phyloP scores from a whole-genome alignment of 345 rosid genomes.

The Linum trigynum region DNA sequence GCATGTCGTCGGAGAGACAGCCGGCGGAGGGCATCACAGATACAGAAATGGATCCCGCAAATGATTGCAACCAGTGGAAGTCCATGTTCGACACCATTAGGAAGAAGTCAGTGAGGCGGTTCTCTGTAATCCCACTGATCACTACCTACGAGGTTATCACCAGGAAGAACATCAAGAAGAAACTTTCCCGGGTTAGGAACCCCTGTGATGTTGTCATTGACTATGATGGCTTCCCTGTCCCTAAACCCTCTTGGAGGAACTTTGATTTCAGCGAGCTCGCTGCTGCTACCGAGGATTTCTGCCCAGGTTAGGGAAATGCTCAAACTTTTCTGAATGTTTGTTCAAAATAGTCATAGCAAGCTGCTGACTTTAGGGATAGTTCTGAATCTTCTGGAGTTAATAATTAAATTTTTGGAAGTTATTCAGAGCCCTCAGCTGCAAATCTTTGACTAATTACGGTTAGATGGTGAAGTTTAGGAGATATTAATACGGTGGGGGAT shows the following conservation, averaged over 20 bases:
- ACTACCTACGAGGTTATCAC: slow-evolving; percentile 31
- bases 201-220: slow-evolving; percentile 27
- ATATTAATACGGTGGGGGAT: too few species aligned
- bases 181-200: slow-evolving; percentile 25
- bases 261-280: slow-evolving; percentile 53
- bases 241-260: slow-evolving; percentile 68
- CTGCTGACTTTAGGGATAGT: too few species aligned
- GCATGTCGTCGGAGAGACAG: slow-evolving; percentile 31
- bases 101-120: slow-evolving; percentile 51
- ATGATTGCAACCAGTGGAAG: slow-evolving; percentile 35
- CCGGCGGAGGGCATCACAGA: slow-evolving; percentile 12
- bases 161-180: slow-evolving; percentile 42
- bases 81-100: slow-evolving; percentile 41
- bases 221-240: slow-evolving; percentile 21
- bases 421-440: too few species aligned
- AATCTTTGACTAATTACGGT: too few species aligned
- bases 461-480: too few species aligned
- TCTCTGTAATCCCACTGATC: slow-evolving; percentile 44
- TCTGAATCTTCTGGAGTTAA: too few species aligned
- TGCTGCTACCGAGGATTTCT: slow-evolving; percentile 62
- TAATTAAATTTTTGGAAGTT: too few species aligned
- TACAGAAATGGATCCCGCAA: not conserved
- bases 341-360: too few species aligned
- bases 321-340: too few species aligned
- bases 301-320: slow-evolving; percentile 35